These are phyloP conservation scores for Russula olivacea DNA, from an alignment of 768 basidiomycete species.

Conservation along the genomic window DNA sequence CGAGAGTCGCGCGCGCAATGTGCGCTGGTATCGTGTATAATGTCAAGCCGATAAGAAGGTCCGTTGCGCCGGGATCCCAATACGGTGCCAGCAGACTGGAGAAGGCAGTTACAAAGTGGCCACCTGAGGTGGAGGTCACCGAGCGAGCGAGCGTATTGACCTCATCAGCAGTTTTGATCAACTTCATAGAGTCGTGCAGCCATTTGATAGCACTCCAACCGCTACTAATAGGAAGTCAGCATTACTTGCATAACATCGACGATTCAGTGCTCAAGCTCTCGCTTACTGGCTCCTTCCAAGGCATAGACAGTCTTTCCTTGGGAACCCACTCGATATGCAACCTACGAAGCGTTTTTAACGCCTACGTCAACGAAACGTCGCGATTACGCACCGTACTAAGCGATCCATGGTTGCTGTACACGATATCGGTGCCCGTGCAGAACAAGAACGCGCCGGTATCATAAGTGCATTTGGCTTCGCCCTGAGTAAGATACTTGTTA, in stretches of 20 bases:
- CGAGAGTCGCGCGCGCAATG: conserved; percentile 90
- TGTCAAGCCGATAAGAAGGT: conserved; percentile 77
- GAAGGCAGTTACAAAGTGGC: conserved; percentile 97
- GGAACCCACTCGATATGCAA: conserved; percentile 85
- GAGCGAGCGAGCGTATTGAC: conserved; percentile 80
- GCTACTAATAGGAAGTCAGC: conserved; percentile 48
- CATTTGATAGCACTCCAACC: conserved; percentile 93
- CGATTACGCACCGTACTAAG: conserved; percentile 76
- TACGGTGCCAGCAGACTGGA: conserved; percentile 95
- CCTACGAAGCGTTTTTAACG: too few species aligned
- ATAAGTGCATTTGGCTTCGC: conserved; percentile 97
- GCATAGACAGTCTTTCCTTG: conserved; percentile 80
- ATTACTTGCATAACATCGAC: background rate
- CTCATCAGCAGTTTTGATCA: conserved; percentile 76
- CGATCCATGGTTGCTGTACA: conserved; percentile 79
- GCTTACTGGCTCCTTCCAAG: conserved; percentile 82
- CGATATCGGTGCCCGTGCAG: conserved; percentile 79
- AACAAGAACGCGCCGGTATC: conserved; percentile 95
- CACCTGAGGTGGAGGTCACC: conserved; percentile 74
- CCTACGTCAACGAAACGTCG: too few species aligned
- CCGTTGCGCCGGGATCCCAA: conserved; percentile 92
- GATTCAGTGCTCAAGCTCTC: conserved; percentile 30
- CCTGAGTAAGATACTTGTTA: conserved; percentile 87
- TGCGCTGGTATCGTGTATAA: conserved; percentile 89
- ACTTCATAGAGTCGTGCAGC: conserved; percentile 84